phyloP scores from a whole-genome alignment of 768 basidiomycete species.

The Pulveroboletus ravenelii region DNA sequence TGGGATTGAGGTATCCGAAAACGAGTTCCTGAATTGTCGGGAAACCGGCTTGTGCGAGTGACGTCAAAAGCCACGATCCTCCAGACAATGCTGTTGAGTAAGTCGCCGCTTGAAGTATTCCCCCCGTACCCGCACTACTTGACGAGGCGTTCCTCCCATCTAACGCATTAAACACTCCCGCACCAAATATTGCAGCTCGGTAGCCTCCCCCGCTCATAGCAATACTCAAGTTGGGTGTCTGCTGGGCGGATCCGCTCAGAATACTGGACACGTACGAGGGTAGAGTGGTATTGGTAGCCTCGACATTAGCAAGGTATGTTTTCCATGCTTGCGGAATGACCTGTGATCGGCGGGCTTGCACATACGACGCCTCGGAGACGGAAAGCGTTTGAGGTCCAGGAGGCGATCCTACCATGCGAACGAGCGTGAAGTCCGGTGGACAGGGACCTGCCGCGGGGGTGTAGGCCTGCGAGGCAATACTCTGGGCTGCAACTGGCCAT shows the following conservation, averaged over 20 bases:
- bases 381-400: slow-evolving; percentile 33
- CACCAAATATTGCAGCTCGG: slow-evolving; percentile 51
- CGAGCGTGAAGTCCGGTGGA: slow-evolving; percentile 23
- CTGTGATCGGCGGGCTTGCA: slow-evolving; percentile 29
- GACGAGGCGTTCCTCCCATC: slow-evolving; percentile 47
- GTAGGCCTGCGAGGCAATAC: slow-evolving; percentile 24
- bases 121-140: slow-evolving; percentile 40
- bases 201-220: slow-evolving; percentile 55
- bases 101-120: slow-evolving; percentile 48
- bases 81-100: slow-evolving; percentile 53
- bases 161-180: slow-evolving; percentile 45
- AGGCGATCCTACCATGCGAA: slow-evolving; percentile 25
- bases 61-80: slow-evolving; percentile 37
- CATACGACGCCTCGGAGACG: slow-evolving; percentile 33
- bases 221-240: slow-evolving; percentile 40
- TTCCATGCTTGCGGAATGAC: slow-evolving; percentile 39
- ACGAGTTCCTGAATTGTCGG: slow-evolving; percentile 36
- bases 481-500: slow-evolving; percentile 18
- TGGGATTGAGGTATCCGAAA: slow-evolving; percentile 27
- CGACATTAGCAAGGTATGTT: slow-evolving; percentile 36
- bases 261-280: slow-evolving; percentile 35
- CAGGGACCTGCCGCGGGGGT: slow-evolving; percentile 20
- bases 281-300: slow-evolving; percentile 25
- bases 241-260: slow-evolving; percentile 13
- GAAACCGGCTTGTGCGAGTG: slow-evolving; percentile 39